phyloP scores from a whole-genome alignment of 164 flowering plant species.

The Stephania yunnanensis region DNA sequence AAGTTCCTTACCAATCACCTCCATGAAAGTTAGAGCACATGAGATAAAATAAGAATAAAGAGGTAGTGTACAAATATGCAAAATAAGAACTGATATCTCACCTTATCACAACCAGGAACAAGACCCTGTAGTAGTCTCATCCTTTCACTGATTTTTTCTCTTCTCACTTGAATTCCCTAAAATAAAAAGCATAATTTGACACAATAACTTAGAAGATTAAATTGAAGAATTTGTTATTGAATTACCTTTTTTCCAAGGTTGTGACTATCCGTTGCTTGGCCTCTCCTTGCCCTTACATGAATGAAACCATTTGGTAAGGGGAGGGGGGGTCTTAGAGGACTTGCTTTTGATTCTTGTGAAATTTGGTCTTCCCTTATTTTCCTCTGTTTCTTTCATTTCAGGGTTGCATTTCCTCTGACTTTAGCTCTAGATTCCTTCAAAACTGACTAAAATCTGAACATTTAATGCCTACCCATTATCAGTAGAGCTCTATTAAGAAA shows the following conservation, averaged over 20 bases:
- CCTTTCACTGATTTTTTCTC: conserved; percentile 80
- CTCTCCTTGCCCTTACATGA: conserved; percentile 93
- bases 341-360: conserved; percentile 27
- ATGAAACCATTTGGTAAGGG: conserved; percentile 64
- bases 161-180: conserved; percentile 46
- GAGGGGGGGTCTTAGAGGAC: conserved; percentile 38
- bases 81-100: neutral
- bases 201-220: neutral
- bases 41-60: conserved; percentile 6
- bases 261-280: conserved; percentile 96
- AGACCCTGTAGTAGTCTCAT: conserved; percentile 67
- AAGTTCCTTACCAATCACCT: conserved; percentile 87
- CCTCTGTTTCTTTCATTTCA: conserved; percentile 21
- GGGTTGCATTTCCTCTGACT: conserved; percentile 43
- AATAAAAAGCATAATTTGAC: neutral
- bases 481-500: too few species aligned
- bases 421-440: conserved; percentile 37
- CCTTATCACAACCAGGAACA: conserved; percentile 86
- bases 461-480: neutral
- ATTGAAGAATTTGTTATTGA: conserved; percentile 12
- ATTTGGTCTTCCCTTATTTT: conserved; percentile 28
- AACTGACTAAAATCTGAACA: conserved; percentile 7
- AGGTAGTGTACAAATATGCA: neutral
- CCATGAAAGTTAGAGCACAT: conserved; percentile 23
- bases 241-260: conserved; percentile 94